Conservation (phyloP, 257 asterid genomes). For the Solanum piurae region DNA sequence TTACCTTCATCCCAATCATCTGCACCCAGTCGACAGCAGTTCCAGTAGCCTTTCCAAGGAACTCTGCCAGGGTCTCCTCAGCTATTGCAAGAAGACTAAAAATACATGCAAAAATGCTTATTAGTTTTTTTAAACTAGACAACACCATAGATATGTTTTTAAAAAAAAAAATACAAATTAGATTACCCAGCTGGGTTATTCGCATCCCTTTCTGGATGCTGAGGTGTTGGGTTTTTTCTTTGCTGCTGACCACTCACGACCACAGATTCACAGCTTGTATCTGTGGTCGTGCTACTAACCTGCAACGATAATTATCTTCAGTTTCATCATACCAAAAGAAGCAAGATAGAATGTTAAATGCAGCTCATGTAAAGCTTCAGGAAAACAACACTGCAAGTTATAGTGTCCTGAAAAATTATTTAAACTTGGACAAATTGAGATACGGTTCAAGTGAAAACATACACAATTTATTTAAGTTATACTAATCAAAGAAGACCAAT, state of each 20-base stretch:
- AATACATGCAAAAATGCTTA: not conserved
- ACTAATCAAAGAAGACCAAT: not conserved
- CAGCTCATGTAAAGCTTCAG: not conserved
- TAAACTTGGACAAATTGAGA: not conserved
- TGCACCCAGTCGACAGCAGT: constrained; percentile 99
- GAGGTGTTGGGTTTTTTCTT: constrained; percentile 75
- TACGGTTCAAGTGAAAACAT: not conserved
- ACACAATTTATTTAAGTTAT: not conserved
- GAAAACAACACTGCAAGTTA: not conserved
- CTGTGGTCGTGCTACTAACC: constrained; percentile 76
- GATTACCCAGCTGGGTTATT: constrained; percentile 97
- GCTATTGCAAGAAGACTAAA: constrained; percentile 88
- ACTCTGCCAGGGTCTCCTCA: constrained; percentile 99
- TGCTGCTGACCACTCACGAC: constrained; percentile 84
- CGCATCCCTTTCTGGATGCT: constrained; percentile 86
- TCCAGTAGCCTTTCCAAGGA: constrained; percentile 99
- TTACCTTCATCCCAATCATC: constrained; percentile 99
- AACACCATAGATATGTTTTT: not conserved
- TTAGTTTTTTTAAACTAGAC: not conserved
- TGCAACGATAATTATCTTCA: constrained; percentile 5
- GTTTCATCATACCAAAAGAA: not conserved
- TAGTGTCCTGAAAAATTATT: not conserved
- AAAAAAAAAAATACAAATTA: not conserved
- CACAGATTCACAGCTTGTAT: constrained; percentile 92
- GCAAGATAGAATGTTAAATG: not conserved